phyloP scores from a whole-genome alignment of 2,329 filamentous ascomycete genomes.

The Aspergillus fumigatiaffinis region DNA sequence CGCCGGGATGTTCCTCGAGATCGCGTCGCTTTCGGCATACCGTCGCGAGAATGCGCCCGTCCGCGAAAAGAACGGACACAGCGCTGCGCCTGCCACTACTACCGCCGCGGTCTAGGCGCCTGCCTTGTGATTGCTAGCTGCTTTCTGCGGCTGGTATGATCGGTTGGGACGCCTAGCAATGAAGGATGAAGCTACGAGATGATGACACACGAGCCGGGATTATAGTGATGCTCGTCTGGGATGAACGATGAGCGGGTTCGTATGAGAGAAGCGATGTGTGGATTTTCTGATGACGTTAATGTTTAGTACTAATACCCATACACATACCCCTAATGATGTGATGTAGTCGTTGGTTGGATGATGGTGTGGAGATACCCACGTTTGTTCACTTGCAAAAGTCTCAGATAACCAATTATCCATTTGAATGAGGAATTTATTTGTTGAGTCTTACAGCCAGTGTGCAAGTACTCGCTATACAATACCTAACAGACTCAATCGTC shows the following conservation, averaged over 20 bases:
- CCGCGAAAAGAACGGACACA: constrained; percentile 24
- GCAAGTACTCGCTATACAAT: not conserved
- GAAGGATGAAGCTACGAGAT: not conserved
- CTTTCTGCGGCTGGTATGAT: not conserved
- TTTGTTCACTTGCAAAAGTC: not conserved
- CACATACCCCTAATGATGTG: not conserved
- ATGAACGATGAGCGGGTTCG: not conserved
- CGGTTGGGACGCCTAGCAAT: not conserved
- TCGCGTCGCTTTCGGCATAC: constrained; percentile 32
- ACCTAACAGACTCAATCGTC: not conserved
- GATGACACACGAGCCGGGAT: not conserved
- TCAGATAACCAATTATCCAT: not conserved
- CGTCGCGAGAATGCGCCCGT: constrained; percentile 16
- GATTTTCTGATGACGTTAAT: not conserved
- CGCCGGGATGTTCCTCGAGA: constrained; percentile 37
- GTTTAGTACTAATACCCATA: not conserved
- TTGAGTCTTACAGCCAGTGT: not conserved
- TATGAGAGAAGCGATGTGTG: not conserved
- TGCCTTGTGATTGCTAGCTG: too few relatives aligned
- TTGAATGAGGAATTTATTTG: not conserved
- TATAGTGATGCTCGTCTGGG: not conserved
- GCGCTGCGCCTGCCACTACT: constrained; percentile 14
- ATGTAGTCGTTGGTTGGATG: not conserved
- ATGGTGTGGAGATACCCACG: not conserved
- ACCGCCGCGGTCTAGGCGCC: not conserved